These are phyloP conservation scores for Garcileccinum viscosum DNA, from an alignment of 1,284 basidiomycete genomes.

Conservation along the genomic window DNA sequence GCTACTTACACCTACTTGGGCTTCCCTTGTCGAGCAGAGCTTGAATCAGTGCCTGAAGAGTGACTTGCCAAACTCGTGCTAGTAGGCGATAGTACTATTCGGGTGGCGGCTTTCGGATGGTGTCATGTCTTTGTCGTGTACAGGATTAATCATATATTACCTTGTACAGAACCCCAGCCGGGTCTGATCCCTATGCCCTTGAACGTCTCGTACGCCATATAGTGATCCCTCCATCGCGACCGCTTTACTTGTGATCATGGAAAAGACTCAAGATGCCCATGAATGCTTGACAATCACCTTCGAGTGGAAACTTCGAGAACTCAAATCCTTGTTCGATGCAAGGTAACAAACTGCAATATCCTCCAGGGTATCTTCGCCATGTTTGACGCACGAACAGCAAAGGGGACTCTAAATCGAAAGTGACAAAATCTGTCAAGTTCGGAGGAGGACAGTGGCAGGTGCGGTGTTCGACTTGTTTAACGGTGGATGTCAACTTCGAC, in stretches of 20 bases:
- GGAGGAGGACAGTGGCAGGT: constrained; percentile 78
- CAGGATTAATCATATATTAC: neutral
- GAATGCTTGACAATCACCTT: constrained; percentile 72
- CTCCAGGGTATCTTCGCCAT: neutral
- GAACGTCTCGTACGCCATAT: constrained; percentile 2
- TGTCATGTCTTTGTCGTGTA: neutral
- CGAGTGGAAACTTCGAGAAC: constrained; percentile 76
- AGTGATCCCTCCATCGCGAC: neutral
- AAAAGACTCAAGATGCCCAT: constrained; percentile 29
- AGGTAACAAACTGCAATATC: constrained; percentile 46
- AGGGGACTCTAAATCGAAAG: constrained; percentile 75
- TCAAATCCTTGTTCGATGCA: constrained; percentile 74
- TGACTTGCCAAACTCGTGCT: neutral
- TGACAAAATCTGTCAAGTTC: constrained; percentile 69
- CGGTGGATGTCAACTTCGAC: neutral
- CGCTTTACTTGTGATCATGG: constrained; percentile 25
- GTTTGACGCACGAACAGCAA: constrained; percentile 45
- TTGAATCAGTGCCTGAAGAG: no score
- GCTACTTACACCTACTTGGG: no score
- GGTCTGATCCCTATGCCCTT: constrained; percentile 9
- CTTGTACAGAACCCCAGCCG: neutral
- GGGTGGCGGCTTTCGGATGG: neutral
- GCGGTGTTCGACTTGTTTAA: neutral
- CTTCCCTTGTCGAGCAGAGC: no score
- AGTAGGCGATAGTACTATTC: neutral